Conservation (phyloP, 2,329 filamentous ascomycete species). For the Microcyclospora tardicrescens region DNA sequence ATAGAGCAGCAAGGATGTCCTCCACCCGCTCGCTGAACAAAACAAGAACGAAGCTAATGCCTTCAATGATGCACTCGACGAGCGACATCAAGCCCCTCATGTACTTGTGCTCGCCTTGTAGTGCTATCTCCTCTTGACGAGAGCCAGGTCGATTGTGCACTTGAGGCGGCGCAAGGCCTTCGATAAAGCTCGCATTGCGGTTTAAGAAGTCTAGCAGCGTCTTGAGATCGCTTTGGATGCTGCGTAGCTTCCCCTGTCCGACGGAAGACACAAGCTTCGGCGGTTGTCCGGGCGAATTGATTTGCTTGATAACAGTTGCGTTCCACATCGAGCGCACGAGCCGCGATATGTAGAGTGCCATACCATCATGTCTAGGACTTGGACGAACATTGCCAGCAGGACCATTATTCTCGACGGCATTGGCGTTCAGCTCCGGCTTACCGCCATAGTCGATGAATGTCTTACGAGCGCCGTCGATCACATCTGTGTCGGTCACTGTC, state of each 20-base stretch:
- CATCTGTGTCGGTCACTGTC: constrained; percentile 64
- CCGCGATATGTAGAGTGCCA: constrained; percentile 75
- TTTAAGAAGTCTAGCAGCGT: constrained; percentile 70
- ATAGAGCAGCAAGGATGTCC: constrained; percentile 69
- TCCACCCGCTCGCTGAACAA: constrained; percentile 87
- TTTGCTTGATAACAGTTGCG: constrained; percentile 53
- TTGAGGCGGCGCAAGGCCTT: constrained; percentile 82
- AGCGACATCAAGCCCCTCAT: constrained; percentile 75
- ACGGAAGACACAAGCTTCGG: constrained; percentile 56
- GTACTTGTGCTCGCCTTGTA: constrained; percentile 89
- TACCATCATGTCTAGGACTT: constrained; percentile 77
- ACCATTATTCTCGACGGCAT: constrained; percentile 47
- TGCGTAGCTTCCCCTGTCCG: constrained; percentile 52
- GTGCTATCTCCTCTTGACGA: constrained; percentile 78
- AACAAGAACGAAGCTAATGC: constrained; percentile 89
- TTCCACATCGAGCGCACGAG: constrained; percentile 87
- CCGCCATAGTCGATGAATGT: constrained; percentile 90
- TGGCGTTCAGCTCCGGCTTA: constrained; percentile 71
- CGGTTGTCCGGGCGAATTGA: constrained; percentile 43
- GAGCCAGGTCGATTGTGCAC: constrained; percentile 65
- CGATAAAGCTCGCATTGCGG: constrained; percentile 80
- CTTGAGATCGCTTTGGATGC: constrained; percentile 69
- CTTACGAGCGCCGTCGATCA: constrained; percentile 71
- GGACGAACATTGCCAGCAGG: constrained; percentile 73
- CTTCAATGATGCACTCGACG: constrained; percentile 84